These are phyloP conservation scores for Boeremia lycopersici DNA, from an alignment of 2,329 filamentous ascomycete species.

Conservation along the genomic window DNA sequence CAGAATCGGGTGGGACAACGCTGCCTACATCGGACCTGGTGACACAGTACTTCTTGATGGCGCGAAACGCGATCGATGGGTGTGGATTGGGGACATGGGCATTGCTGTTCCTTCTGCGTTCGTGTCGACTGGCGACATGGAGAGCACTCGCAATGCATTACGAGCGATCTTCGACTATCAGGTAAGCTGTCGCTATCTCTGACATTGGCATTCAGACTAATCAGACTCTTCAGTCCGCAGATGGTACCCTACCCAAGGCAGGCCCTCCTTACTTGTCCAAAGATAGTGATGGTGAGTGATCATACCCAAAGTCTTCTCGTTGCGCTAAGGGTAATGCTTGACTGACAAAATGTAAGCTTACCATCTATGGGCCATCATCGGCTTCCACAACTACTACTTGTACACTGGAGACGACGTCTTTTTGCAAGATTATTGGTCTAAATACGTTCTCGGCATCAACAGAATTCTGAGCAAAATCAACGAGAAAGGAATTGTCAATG, in stretches of 20 bases:
- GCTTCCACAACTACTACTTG: constrained; percentile 63
- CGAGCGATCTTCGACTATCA: constrained; percentile 53
- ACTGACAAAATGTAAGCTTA: constrained; percentile 23
- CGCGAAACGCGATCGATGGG: constrained; percentile 13
- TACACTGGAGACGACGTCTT: constrained; percentile 61
- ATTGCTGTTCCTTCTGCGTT: constrained; percentile 55
- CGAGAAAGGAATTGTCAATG: constrained; percentile 54
- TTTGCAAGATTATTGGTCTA: constrained; percentile 54
- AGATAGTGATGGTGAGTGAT: constrained; percentile 31
- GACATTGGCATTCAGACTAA: constrained; percentile 5
- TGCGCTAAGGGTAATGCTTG: neutral
- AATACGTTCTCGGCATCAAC: constrained; percentile 56
- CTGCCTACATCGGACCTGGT: constrained; percentile 54
- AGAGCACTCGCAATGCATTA: constrained; percentile 55
- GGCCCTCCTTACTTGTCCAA: constrained; percentile 48
- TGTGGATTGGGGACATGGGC: constrained; percentile 47
- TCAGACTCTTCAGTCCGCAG: constrained; percentile 24
- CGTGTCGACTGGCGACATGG: constrained; percentile 52
- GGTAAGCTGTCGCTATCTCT: neutral
- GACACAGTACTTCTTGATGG: constrained; percentile 34
- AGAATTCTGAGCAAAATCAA: constrained; percentile 50
- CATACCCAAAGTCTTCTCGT: too few species aligned
- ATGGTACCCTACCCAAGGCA: constrained; percentile 49
- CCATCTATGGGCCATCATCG: constrained; percentile 62
- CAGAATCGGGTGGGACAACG: constrained; percentile 27